phyloP scores from a whole-genome alignment of 495 filamentous ascomycete species.

The Aspergillus olivimuriae region DNA sequence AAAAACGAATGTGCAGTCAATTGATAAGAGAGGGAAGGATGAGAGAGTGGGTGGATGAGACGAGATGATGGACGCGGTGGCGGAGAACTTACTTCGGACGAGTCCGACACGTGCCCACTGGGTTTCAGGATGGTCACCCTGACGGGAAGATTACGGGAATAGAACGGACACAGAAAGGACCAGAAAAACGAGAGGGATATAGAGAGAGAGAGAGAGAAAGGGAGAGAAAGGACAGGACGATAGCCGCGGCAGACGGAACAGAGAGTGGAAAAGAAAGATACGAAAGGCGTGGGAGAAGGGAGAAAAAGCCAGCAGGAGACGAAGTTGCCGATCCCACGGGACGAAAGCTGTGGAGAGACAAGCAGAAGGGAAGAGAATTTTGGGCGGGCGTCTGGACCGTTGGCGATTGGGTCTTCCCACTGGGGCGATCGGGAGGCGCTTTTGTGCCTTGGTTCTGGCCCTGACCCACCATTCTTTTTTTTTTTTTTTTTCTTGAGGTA shows the following conservation, averaged over 20 bases:
- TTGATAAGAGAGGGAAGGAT: background rate
- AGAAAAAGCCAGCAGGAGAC: conserved; percentile 1
- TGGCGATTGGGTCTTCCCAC: background rate
- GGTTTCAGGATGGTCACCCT: no score
- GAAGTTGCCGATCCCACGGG: conserved; percentile 12
- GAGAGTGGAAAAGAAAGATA: conserved; percentile 1
- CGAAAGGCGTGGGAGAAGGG: background rate
- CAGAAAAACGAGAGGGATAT: conserved; percentile 1
- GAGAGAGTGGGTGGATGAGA: background rate
- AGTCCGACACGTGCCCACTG: no score
- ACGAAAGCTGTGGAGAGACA: no score
- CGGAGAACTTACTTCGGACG: no score
- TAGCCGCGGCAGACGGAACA: no score
- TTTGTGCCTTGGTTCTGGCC: background rate
- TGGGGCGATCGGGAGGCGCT: background rate
- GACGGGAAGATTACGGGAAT: no score
- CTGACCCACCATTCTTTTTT: background rate
- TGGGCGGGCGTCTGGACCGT: background rate
- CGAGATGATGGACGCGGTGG: no score
- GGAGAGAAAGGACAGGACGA: no score
- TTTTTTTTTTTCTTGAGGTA: background rate
- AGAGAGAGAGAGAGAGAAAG: background rate
- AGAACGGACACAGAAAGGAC: background rate
- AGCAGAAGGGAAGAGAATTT: conserved; percentile 1
- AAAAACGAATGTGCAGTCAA: background rate